Base-by-base conservation (phyloP, 2,329 filamentous ascomycete genomes). In the Coniochaeta sp. region DNA sequence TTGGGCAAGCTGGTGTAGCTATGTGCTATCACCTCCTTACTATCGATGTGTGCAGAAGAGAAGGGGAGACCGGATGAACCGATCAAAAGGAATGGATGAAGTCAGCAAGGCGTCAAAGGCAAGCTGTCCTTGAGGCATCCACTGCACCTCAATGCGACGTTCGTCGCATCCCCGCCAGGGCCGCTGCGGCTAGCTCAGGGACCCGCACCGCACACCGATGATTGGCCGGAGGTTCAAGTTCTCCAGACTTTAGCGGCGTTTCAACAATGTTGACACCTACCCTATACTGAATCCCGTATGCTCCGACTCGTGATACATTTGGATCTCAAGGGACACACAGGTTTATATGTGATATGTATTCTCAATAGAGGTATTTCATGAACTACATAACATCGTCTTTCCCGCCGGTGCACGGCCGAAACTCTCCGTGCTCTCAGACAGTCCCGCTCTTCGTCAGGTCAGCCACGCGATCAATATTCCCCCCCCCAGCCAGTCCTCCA, bases 1-100 rank as follows among this genome's bases (percentile, higher is more conserved):
- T 65, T 64, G 50, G 52, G 53, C 27, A 55, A 53, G 45, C 18
- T 30, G 53, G 27, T 40, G 27, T 48, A 42, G 38, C 38, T 9
- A 50, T 26, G 6, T 7, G 33, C 45, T 47, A 26, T 24, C 38
- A 42, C 38, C 38, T 26, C 14, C 20, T 26, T 46, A 12, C 31
- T 14, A 26, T 46, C 10, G 9, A 52, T 18, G 48, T n/a, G 26
- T 38, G 10, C 20, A 30, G 22, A 40, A 50, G 31, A n/a, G 22
- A 10, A 24, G 32, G 45, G 7, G 10, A 49, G 38, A 24, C 16
- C 33, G 35, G 33, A 35, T 13, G 20, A 12, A 38, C 13, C 28
- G 35, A 6, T 16, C 16, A 49, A 32, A 40, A 24, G 30, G 24
- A 48, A 49, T 28, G 47, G 35, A 49, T 32, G 30, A 33, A 49